Evolutionary conservation across 768 basidiomycete genomes (phyloP), one percentile per base, ranked within the genome.

Genomic region (Coprinopsis marcescibilis): DNA sequence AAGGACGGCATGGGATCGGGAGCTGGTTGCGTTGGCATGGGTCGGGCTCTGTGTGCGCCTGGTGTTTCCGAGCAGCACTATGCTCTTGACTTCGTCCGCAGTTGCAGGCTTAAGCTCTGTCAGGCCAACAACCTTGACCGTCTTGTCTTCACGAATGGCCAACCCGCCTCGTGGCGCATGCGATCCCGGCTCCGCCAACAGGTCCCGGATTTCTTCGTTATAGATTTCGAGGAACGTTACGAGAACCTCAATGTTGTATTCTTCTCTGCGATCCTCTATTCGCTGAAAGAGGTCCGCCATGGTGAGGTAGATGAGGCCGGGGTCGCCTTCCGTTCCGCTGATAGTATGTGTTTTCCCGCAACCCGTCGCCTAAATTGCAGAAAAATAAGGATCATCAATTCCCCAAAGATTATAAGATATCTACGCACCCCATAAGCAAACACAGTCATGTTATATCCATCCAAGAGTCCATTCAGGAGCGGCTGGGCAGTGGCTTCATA

Each of bases 291-390:
- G 81, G 65, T 97, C 95, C 35, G 89, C 82, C 94, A 97, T 98
- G 15, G 93, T 92, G 49, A 91, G 76, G 66, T 98, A 93, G 63
- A 98, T 96, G 57, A 96, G 83, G 24, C 96, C 96, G 14, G 90
- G 91, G 62, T 95, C 87, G 17, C 64, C 61, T 36, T 86, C 84
- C 29, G 88, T 85, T 48, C 95, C 95, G 57, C 92, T 96, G 64
- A 99, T 97, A 15, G 96, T 99, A 65, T 98, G 94, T 3, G 96
- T 99, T 67, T 99, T 99, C 53, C 96, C 96, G 62, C 96, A 98
- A n/a, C 96, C 96, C n/a, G 96, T 98, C 19, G 96, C 96, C 96
- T 98, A n/a, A n/a, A n/a, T 40, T 24, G 21, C 38, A 24, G 8
- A 59, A 15, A 34, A 48, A 11, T 20, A 26, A 51, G 43, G 39